phyloP scores from a whole-genome alignment of 106 monocot genomes.

The Phalaenopsis equestris region DNA sequence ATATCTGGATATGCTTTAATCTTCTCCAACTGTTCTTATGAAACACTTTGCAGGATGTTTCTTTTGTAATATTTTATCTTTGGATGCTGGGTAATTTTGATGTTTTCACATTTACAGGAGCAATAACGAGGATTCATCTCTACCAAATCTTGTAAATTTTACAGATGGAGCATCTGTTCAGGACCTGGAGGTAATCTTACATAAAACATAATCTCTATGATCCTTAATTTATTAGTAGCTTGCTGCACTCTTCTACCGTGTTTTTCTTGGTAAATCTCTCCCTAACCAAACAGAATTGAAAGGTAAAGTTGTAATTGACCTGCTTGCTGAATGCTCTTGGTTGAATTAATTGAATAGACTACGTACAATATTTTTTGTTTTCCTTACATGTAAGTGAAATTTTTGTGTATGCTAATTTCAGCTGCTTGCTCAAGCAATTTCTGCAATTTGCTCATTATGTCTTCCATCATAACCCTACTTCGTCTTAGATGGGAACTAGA shows the following conservation, averaged over 20 bases:
- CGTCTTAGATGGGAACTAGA: too few relatives aligned
- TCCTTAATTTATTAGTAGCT: background rate
- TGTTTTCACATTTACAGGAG: conserved; percentile 18
- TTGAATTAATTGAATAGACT: background rate
- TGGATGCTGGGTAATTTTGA: background rate
- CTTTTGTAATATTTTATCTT: background rate
- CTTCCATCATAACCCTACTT: too few relatives aligned
- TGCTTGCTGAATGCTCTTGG: background rate
- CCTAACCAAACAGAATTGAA: background rate
- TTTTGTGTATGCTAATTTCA: background rate
- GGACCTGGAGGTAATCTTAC: conserved; percentile 60
- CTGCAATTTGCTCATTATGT: too few relatives aligned
- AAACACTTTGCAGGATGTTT: background rate
- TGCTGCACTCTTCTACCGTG: background rate
- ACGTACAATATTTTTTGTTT: background rate
- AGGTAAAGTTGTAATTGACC: background rate
- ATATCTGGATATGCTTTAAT: background rate
- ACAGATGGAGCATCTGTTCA: conserved; percentile 45
- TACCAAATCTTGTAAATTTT: conserved; percentile 18
- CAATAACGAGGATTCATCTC: conserved; percentile 21
- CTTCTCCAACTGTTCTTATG: background rate
- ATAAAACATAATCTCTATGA: background rate
- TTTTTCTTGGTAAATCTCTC: background rate
- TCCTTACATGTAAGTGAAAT: background rate
- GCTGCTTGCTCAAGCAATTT: background rate